Percentiles rank a stretch among this genome's conserved stretches.
These are phyloP conservation scores for Marchantia polymorpha DNA, from an alignment of 225 moss, liverwort and hornwort species.

Conservation along the genomic window DNA sequence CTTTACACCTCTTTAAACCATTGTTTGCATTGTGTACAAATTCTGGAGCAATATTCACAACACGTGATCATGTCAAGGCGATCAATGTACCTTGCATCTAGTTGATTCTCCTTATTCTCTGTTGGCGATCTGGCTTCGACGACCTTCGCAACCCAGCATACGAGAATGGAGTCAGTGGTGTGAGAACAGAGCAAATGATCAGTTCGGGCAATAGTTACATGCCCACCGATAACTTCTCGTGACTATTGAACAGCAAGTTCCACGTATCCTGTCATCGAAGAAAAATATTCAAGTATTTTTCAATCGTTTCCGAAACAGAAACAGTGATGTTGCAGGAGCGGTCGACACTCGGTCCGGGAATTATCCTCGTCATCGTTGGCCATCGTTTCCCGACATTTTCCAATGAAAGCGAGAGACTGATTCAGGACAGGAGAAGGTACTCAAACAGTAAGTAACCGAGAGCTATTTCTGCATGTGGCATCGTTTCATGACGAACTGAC, in stretches of 20 bases:
- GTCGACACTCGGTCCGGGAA: neutral
- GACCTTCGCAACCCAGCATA: slow-evolving; percentile 23
- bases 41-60: neutral
- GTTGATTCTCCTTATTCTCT: slow-evolving; percentile 42
- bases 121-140: slow-evolving; percentile 24
- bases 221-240: neutral
- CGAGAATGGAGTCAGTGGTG: neutral
- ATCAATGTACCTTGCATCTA: slow-evolving; percentile 28
- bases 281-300: too few relatives aligned
- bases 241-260: neutral
- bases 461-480: neutral
- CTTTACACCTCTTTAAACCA: neutral
- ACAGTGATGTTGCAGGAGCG: neutral
- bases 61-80: neutral
- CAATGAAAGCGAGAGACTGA: too few relatives aligned
- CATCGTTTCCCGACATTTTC: too few relatives aligned
- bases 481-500: neutral
- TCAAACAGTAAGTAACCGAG: neutral
- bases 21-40: neutral
- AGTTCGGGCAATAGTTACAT: neutral
- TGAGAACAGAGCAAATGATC: neutral
- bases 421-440: too few relatives aligned
- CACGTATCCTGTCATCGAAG: neutral
- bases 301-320: neutral
- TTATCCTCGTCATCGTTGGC: neutral